These are phyloP conservation scores for Dissophora ornata DNA, from an alignment of 192 early-diverging fungal species.

Conservation along the genomic window DNA sequence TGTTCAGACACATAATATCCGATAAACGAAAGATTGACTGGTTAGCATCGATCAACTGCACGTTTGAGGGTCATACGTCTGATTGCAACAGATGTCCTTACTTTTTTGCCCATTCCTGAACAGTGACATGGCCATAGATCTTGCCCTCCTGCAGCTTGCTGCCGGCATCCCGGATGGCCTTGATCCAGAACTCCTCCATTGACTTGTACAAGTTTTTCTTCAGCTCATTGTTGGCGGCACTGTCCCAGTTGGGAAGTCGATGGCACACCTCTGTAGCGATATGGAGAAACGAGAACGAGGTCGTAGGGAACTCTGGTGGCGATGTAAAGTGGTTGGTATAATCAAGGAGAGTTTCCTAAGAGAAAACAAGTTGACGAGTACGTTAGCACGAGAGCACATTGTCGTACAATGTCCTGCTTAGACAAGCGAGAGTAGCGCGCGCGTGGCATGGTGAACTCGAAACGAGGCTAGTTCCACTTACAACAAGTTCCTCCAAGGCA, in stretches of 20 bases:
- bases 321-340: slow-evolving; percentile 83
- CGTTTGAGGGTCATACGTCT: too few relatives aligned
- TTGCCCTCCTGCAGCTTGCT: slow-evolving; percentile 83
- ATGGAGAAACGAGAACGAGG: slow-evolving; percentile 85
- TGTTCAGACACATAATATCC: too few relatives aligned
- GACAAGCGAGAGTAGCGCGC: too few relatives aligned
- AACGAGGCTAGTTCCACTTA: too few relatives aligned
- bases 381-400: slow-evolving; percentile 2
- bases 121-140: slow-evolving; percentile 79
- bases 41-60: slow-evolving; percentile 1
- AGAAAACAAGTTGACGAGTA: too few relatives aligned
- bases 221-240: slow-evolving; percentile 72
- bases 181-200: slow-evolving; percentile 81
- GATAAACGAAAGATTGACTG: too few relatives aligned
- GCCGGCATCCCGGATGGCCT: slow-evolving; percentile 77
- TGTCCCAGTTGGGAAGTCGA: slow-evolving; percentile 86
- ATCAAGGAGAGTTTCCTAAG: slow-evolving; percentile 72
- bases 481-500: slow-evolving; percentile 75
- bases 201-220: slow-evolving; percentile 73
- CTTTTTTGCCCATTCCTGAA: slow-evolving; percentile 88
- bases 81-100: slow-evolving; percentile 30
- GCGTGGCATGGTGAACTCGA: too few relatives aligned
- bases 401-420: too few relatives aligned
- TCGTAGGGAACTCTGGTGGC: slow-evolving; percentile 82
- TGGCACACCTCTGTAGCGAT: slow-evolving; percentile 77